These are phyloP conservation scores for Solanum clarkiae DNA, from an alignment of 257 asterid species.

Conservation along the genomic window DNA sequence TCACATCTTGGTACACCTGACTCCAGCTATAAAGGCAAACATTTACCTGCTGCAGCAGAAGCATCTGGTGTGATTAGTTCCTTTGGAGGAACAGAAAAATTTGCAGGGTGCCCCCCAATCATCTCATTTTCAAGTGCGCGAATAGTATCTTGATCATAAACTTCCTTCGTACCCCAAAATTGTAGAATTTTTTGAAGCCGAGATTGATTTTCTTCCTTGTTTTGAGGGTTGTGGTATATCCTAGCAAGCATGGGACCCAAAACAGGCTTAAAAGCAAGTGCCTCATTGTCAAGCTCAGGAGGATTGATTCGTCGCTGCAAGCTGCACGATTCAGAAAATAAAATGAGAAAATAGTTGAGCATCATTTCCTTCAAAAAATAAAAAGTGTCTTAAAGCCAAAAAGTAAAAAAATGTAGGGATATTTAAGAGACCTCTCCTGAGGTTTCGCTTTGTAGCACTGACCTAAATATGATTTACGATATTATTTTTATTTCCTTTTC, in stretches of 20 bases:
- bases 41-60: constrained; percentile 40
- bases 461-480: background rate
- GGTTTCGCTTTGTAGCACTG: background rate
- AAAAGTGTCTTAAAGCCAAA: background rate
- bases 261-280: constrained; percentile 88
- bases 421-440: background rate
- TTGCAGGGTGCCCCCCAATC: constrained; percentile 46
- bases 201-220: constrained; percentile 92
- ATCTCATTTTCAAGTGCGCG: constrained; percentile 66
- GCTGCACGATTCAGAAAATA: constrained; percentile 33
- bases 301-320: constrained; percentile 81
- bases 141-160: constrained; percentile 79
- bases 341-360: background rate
- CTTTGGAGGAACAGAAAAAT: constrained; percentile 36
- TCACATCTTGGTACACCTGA: background rate
- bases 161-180: constrained; percentile 97
- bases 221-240: constrained; percentile 79
- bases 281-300: constrained; percentile 82
- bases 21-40: background rate
- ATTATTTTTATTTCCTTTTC: background rate
- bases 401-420: background rate
- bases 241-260: constrained; percentile 87
- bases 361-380: background rate
- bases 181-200: constrained; percentile 84
- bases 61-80: constrained; percentile 42